Evolutionary conservation across 1,284 basidiomycete genomes (phyloP).

Genomic region (Somion occarium): DNA sequence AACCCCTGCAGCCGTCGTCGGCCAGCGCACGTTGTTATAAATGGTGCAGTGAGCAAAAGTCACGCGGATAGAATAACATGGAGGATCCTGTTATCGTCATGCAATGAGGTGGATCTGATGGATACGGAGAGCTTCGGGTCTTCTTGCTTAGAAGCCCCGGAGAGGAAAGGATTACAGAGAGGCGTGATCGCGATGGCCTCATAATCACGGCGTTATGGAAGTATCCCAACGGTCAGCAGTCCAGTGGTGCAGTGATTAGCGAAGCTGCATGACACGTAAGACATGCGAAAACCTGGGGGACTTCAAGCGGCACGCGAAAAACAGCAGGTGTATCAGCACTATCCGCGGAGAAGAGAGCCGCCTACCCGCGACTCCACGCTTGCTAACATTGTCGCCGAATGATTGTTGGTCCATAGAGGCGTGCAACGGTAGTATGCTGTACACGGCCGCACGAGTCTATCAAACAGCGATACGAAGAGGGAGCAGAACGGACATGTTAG

Average conservation of each 20-base stretch:
- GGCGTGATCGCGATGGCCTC: neutral
- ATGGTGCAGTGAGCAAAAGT: too few species aligned
- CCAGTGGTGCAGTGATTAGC: neutral
- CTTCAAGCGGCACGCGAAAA: too few species aligned
- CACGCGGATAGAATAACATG: neutral
- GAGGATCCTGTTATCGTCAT: neutral
- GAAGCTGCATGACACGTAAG: neutral
- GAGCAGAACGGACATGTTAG: too few species aligned
- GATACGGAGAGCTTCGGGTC: neutral
- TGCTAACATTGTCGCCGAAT: neutral
- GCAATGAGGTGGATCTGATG: neutral
- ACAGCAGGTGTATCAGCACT: neutral
- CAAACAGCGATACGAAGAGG: too few species aligned
- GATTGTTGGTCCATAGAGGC: neutral
- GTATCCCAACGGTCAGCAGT: neutral
- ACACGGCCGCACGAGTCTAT: too few species aligned
- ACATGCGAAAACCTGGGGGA: neutral
- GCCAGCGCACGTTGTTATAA: too few species aligned
- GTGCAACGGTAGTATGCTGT: too few species aligned
- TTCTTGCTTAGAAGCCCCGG: neutral
- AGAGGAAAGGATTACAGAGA: neutral
- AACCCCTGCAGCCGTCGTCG: too few species aligned
- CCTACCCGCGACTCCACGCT: neutral
- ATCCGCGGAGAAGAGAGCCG: neutral
- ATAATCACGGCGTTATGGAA: neutral